Percentiles rank a stretch among this genome's conserved stretches.
phyloP scores from a whole-genome alignment of 345 rosid species.

The Diplotaxis tenuifolia region DNA sequence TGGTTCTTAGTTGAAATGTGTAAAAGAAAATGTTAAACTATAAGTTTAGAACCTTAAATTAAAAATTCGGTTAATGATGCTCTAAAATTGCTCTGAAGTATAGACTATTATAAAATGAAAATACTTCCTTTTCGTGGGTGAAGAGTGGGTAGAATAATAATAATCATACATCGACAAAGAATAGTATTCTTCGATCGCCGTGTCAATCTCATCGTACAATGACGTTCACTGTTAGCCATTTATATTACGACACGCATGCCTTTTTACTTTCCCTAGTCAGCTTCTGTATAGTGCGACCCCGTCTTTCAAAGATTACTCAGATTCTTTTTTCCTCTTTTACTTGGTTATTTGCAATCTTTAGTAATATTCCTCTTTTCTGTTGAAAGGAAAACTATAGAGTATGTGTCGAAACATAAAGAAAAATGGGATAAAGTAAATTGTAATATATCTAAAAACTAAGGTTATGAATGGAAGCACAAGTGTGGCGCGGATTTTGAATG shows the following conservation, averaged over 20 bases:
- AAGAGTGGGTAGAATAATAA: constrained; percentile 24
- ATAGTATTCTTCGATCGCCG: constrained; percentile 23
- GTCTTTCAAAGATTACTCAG: constrained; percentile 7
- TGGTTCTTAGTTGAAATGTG: too few relatives aligned
- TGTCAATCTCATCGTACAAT: constrained; percentile 35
- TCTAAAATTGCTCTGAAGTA: too few relatives aligned
- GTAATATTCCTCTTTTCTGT: constrained; percentile 16
- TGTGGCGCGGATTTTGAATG: too few relatives aligned
- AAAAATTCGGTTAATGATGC: too few relatives aligned
- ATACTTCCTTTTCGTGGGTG: neutral
- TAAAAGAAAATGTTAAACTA: too few relatives aligned
- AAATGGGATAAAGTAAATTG: neutral
- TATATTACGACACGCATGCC: constrained; percentile 4
- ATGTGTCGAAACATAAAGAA: constrained; percentile 17
- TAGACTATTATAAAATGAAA: neutral
- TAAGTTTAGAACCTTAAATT: too few relatives aligned
- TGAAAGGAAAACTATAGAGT: neutral
- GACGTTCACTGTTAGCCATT: constrained; percentile 9
- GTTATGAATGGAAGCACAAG: too few relatives aligned
- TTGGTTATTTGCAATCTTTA: constrained; percentile 5
- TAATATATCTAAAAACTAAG: neutral
- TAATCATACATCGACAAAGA: constrained; percentile 7
- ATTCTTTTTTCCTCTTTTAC: neutral
- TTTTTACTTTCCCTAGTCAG: constrained; percentile 6
- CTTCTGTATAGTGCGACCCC: constrained; percentile 18